Base-by-base conservation (phyloP, 2,329 filamentous ascomycete genomes). In the Cladosporium halotolerans region DNA sequence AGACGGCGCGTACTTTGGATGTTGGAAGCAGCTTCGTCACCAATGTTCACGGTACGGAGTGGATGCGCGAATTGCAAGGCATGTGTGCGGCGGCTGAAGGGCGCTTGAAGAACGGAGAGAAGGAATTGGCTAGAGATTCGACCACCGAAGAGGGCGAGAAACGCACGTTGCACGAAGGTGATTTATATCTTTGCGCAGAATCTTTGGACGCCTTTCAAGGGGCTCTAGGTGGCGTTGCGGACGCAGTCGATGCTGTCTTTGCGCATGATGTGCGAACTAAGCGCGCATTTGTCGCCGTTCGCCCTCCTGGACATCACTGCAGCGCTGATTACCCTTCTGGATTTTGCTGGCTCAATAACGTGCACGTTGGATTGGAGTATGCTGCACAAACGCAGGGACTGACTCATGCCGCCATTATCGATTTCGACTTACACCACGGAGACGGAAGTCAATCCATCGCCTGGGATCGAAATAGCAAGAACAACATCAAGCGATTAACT, bases 271-370 rank as follows among this genome's bases (percentile, higher is more conserved):
- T 57, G 1, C 58, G 45, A 3, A 66, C 63, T 4, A 65, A 58
- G 32, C 61, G 89, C 52, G 90, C 91, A 0, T 99, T 99, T 68
- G 89, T 97, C 46, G 91, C 87, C 28, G 87, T 97, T 46, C 84
- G 93, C 32, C 93, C 93, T 4, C 93, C 93, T 0, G 93, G 93
- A 1, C 93, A 99, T 67, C 93, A 99, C 67, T 99, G 93, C 71
- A 96, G 92, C 2, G 83, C 89, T 3, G 82, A 86, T 46, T 85
- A 86, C 62, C 93, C 93, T 0, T 96, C 92, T 2, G 93, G 93
- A 0, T 99, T 99, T 67, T 99, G 93, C 73, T 99, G 93, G 92
- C 74, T 99, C 47, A 99, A 99, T 70, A 99, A 99, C 66, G 90
- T 99, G 0, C 92, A 97, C 66, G 89, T 99, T 18, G 93, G 92